Evolutionary conservation across 805 yeast species (phyloP), one percentile per base, ranked within the genome.

Genomic region (Monosporozyma yasuniensis): DNA sequence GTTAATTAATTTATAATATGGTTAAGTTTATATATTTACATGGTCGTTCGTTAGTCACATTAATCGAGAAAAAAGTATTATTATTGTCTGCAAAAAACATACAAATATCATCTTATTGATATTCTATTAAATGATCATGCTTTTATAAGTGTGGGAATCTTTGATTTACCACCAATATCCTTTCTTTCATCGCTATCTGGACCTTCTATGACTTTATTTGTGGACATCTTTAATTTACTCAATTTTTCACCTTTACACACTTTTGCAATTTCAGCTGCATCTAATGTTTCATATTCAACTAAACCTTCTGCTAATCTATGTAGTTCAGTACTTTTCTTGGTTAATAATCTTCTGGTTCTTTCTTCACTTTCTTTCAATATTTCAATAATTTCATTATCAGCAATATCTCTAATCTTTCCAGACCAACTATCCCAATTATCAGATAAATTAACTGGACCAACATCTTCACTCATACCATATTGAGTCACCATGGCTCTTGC

Each of bases 371-470:
- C 80, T 50, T 85, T 74, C 55, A 93, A 75, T 53, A 87, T 71
- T 46, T 77, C 79, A 51, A 96, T 75, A 38, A 93, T 90, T 71
- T 93, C 98, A 60, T 84, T 81, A 66, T 93, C 99, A 12, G 98
- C 99, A 68, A 83, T 74, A 63, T 88, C 93, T 56, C 95, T 76
- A 46, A 95, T 77, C 57, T 81, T 80, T 12, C 91, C 85, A 1
- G 96, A 88, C 99, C 99, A 93, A 42, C 85, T 79, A 57, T 83
- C 89, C 97, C 97, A 91, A 61, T 87, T 82, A 61, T 89, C 96
- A 44, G 91, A 78, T 46, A 93, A 74, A 62, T 81, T 81, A 25
- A 93, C 87, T 6, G 99, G 99, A 1, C 99, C 99, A 50, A 93
- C 86, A 50, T 76, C 79, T 47, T 87, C 90, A 55, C 93, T 83